Conservation (phyloP, 2,329 filamentous ascomycete species). For the Chaetomiaceae sp. region DNA sequence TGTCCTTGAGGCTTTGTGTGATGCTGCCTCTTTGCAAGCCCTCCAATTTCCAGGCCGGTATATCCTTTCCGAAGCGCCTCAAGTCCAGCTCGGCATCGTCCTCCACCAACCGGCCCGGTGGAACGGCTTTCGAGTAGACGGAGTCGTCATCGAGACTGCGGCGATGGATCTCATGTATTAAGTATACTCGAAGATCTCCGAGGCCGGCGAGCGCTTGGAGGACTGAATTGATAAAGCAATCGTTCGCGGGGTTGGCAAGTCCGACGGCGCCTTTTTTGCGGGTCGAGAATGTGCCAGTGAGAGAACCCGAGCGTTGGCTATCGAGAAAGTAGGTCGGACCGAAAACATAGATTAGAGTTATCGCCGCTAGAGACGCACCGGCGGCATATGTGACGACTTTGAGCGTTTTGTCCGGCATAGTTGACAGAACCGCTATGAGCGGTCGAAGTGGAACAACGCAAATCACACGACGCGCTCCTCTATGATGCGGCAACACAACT, state of each 20-base stretch:
- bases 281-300: slow-evolving; percentile 24
- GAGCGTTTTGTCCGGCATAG: slow-evolving; percentile 75
- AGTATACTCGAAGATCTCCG: slow-evolving; percentile 79
- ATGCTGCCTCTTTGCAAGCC: slow-evolving; percentile 75
- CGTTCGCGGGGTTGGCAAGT: slow-evolving; percentile 84
- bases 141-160: slow-evolving; percentile 70
- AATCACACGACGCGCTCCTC: no score
- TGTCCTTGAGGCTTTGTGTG: slow-evolving; percentile 82
- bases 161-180: slow-evolving; percentile 86
- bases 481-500: no score
- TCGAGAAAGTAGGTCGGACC: slow-evolving; percentile 96
- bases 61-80: slow-evolving; percentile 22
- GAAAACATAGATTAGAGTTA: slow-evolving; percentile 95
- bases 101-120: slow-evolving; percentile 18
- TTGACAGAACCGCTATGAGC: not conserved
- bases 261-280: slow-evolving; percentile 87
- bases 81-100: slow-evolving; percentile 1
- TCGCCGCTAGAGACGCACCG: slow-evolving; percentile 87
- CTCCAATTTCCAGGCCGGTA: slow-evolving; percentile 56
- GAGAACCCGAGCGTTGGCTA: slow-evolving; percentile 57
- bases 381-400: slow-evolving; percentile 90
- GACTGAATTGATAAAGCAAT: slow-evolving; percentile 95
- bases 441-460: not conserved
- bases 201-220: slow-evolving; percentile 89
- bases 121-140: slow-evolving; percentile 62